These are phyloP conservation scores for Phyllosticta capitalensis DNA, from an alignment of 2,329 filamentous ascomycete species.

Conservation along the genomic window DNA sequence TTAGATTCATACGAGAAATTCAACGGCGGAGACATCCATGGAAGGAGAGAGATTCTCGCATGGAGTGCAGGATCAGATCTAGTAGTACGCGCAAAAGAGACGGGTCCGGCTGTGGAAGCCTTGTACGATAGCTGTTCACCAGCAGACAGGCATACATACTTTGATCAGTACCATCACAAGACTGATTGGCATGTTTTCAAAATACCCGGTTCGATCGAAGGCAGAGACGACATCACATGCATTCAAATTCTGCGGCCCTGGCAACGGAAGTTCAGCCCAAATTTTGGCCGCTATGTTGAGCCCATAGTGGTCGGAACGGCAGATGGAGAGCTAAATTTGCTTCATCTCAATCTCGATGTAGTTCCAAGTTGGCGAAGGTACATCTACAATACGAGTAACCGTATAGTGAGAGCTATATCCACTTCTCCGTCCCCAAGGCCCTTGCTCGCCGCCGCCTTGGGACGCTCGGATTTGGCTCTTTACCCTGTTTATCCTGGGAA, in stretches of 20 bases:
- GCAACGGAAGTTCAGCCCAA: conserved; percentile 23
- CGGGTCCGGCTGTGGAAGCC: conserved; percentile 21
- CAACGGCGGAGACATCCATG: conserved; percentile 29
- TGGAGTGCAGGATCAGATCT: conserved; percentile 53
- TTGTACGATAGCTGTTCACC: conserved; percentile 18
- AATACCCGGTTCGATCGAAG: conserved; percentile 41
- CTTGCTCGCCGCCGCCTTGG: conserved; percentile 43
- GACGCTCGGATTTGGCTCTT: conserved; percentile 37
- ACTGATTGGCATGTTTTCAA: conserved; percentile 44
- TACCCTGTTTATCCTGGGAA: conserved; percentile 29
- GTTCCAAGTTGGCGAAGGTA: conserved; percentile 10
- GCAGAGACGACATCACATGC: conserved; percentile 49
- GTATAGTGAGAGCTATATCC: conserved; percentile 39
- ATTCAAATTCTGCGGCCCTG: conserved; percentile 43
- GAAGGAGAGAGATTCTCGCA: conserved; percentile 46
- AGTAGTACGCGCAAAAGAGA: conserved; percentile 40
- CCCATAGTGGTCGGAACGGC: conserved; percentile 46
- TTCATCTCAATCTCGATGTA: conserved; percentile 13
- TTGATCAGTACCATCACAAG: conserved; percentile 25
- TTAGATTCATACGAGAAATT: conserved; percentile 50
- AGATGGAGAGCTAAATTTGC: conserved; percentile 40
- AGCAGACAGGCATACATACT: conserved; percentile 17
- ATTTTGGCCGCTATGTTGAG: conserved; percentile 11
- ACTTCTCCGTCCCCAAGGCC: conserved; percentile 32
- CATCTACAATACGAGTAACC: conserved; percentile 34